Evolutionary conservation across 306 rosid genomes (phyloP), one percentile per base, ranked within the genome.

Genomic region (Psophocarpus tetragonolobus): DNA sequence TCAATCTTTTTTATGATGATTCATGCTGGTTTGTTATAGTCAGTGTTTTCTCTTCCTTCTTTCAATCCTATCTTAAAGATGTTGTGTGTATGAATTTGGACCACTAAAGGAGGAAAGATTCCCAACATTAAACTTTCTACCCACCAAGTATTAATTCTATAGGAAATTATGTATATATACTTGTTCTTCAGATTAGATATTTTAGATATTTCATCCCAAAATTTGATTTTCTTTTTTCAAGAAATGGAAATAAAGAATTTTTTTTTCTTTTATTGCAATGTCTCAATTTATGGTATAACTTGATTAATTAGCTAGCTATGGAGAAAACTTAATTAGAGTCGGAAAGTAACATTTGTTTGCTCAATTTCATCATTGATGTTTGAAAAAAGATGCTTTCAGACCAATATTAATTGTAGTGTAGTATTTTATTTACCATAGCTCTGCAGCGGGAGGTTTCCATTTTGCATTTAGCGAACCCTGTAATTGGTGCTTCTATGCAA

Each of bases 91-190:
- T 75, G 64, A 66, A 54, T 54, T 54, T 3, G 24, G 2, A 70
- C 74, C 81, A 39, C 68, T 5, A 71, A 82, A 87, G 58, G 9
- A 11, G 41, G 84, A 74, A 85, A 82, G 77, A 41, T 77, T 79
- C 41, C 75, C 42, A 56, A 66, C 27, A 33, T 10, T 9, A 7
- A 71, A 33, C 41, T 54, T 74, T 80, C 69, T 26, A 39, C 53
- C 78, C 26, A 23, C 81, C 65, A 33, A 53, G 26, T 51, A 75
- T 78, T 83, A 74, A n/a, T n/a, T n/a, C n/a, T n/a, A 24, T 11
- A 13, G 4, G 4, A 75, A 45, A 80, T 45, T 56, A 33, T 15
- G 36, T 63, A 54, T 56, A 33, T 15, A 44, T 63, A 24, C 15
- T 58, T 23, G 44, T 60, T 70, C 18, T 71, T 79, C 33, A 78